Evolutionary conservation across 352 stramenopile genomes (phyloP).

Genomic region (Phytophthora hibernalis): DNA sequence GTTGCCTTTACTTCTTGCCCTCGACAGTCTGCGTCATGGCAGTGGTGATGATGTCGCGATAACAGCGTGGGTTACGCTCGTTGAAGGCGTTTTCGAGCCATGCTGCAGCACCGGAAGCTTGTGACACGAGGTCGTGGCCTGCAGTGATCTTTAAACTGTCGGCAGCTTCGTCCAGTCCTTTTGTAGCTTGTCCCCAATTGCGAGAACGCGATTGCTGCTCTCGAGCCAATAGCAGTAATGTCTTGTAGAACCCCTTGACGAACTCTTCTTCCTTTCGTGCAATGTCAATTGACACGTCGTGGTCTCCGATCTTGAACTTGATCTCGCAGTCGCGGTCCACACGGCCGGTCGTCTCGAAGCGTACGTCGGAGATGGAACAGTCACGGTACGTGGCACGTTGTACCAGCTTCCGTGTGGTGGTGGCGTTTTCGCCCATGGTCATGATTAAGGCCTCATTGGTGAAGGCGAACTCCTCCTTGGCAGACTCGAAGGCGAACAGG

Average conservation of each 20-base stretch:
- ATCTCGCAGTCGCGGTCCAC: constrained; percentile 73
- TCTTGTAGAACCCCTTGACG: constrained; percentile 63
- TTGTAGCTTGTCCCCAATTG: constrained; percentile 42
- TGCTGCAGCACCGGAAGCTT: constrained; percentile 28
- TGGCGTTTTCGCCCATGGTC: constrained; percentile 45
- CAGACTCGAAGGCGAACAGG: constrained; percentile 64
- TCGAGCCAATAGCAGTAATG: constrained; percentile 46
- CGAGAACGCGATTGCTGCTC: constrained; percentile 47
- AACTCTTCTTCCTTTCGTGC: constrained; percentile 52
- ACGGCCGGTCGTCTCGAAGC: constrained; percentile 63
- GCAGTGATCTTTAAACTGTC: constrained; percentile 46
- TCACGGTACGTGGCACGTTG: constrained; percentile 53
- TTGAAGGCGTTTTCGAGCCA: constrained; percentile 47
- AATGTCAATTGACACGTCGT: constrained; percentile 59
- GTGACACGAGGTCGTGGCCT: constrained; percentile 33
- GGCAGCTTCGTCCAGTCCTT: constrained; percentile 37
- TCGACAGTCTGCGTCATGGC: constrained; percentile 31
- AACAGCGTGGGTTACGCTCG: constrained; percentile 43
- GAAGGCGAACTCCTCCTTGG: constrained; percentile 70
- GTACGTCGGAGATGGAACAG: constrained; percentile 36
- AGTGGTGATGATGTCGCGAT: constrained; percentile 34
- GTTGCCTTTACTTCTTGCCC: constrained; percentile 22
- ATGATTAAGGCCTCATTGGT: constrained; percentile 65
- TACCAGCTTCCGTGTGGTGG: constrained; percentile 55
- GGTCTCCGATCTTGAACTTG: constrained; percentile 59